Evolutionary conservation across 768 basidiomycete species (phyloP), one percentile per base, ranked within the genome.

Genomic region (Lepiota venenata): DNA sequence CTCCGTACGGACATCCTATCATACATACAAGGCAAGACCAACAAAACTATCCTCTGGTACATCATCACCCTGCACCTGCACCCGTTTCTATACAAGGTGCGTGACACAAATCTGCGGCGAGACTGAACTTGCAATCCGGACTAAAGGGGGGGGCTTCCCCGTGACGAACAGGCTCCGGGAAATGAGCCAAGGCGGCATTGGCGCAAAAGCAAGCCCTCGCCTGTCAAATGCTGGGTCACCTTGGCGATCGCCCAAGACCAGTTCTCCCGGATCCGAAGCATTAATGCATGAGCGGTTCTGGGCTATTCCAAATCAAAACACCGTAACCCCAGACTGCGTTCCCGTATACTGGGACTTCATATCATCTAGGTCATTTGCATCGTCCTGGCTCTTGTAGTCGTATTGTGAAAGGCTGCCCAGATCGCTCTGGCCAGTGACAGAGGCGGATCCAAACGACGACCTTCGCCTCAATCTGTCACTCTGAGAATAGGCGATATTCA

Each of bases 301-400:
- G 49, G 42, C 32, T 36, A 25, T 35, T 37, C 27, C 35, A 21
- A 37, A 87, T 74, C 80, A 93, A 71, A 90, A 93, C 59, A 90
- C 89, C 37, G 91, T 93, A 58, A 93, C 79, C 42, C 91, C 91
- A 45, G 84, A 82, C 66, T 92, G 91, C 14, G 90, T 92, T 22
- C 87, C 88, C 7, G 88, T 75, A 66, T 93, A 93, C 69, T 94
- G 91, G 53, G 85, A 87, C 74, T 92, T 90, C 79, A 93, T 83
- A 66, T 94, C 91, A 66, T 93, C 91, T 64, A 84, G 66, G 64
- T 93, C 91, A 27, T 74, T 78, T 41, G 79, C 77, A 55, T 89
- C 91, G 64, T 93, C 92, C 67, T 93, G 92, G 63, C 90, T 91
- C 82, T 93, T 93, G 72, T 93, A 93, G 59, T 82, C 81, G 64